Evolutionary conservation across 345 rosid species (phyloP).

Genomic region (Pistacia integerrima): DNA sequence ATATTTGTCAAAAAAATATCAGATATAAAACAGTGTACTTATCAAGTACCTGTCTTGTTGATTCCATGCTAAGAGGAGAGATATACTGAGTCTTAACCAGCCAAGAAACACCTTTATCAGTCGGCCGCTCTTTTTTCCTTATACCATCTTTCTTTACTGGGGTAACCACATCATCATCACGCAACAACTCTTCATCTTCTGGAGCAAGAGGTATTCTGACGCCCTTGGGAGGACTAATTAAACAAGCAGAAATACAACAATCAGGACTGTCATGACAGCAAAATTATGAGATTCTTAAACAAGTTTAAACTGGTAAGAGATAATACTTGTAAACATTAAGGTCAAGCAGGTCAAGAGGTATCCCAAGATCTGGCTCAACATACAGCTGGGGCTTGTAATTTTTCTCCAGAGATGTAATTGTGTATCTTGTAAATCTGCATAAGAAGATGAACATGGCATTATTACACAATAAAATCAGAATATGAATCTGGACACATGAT

Average conservation of each 20-base stretch:
- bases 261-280: slow-evolving; percentile 13
- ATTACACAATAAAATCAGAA: not conserved
- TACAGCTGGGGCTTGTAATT: slow-evolving; percentile 81
- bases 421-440: slow-evolving; percentile 81
- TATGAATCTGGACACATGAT: slow-evolving; percentile 10
- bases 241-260: slow-evolving; percentile 17
- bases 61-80: slow-evolving; percentile 82
- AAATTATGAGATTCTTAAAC: slow-evolving; percentile 9
- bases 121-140: slow-evolving; percentile 84
- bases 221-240: slow-evolving; percentile 63
- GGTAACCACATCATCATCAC: slow-evolving; percentile 75
- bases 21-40: slow-evolving; percentile 1
- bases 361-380: slow-evolving; percentile 98
- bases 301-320: slow-evolving; percentile 18
- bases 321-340: slow-evolving; percentile 89
- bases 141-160: slow-evolving; percentile 90
- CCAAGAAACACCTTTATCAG: slow-evolving; percentile 96
- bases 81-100: slow-evolving; percentile 96
- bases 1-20: slow-evolving; percentile 4
- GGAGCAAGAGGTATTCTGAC: slow-evolving; percentile 68
- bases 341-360: slow-evolving; percentile 96
- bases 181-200: slow-evolving; percentile 90
- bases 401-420: slow-evolving; percentile 89
- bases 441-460: no score
- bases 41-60: slow-evolving; percentile 75